phyloP scores from a whole-genome alignment of 1,284 basidiomycete species.

The Moesziomyces antarcticus region DNA sequence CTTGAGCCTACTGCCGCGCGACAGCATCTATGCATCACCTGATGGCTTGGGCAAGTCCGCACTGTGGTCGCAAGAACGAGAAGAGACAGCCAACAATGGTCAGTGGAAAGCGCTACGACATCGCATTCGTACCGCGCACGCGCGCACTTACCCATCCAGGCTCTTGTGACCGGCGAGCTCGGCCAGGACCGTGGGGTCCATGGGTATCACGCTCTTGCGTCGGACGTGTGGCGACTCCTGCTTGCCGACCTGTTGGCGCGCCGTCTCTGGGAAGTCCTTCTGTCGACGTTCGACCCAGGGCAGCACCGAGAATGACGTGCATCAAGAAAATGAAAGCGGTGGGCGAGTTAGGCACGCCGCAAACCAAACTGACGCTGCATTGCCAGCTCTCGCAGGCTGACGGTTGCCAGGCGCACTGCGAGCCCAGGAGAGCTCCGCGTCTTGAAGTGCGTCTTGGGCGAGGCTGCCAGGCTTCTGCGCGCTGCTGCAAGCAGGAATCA shows the following conservation, averaged over 20 bases:
- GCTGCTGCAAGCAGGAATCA: conserved; percentile 6
- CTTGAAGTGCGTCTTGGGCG: no score
- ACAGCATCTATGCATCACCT: conserved; percentile 27
- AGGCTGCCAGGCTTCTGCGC: no score
- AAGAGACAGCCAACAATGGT: not conserved
- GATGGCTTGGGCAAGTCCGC: conserved; percentile 30
- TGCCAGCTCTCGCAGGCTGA: not conserved
- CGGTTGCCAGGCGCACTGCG: not conserved
- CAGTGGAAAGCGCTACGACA: not conserved
- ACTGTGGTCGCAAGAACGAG: conserved; percentile 4
- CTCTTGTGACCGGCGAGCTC: conserved; percentile 68
- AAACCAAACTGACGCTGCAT: not conserved
- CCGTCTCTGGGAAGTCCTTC: conserved; percentile 55
- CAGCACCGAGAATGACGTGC: not conserved
- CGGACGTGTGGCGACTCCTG: conserved; percentile 56
- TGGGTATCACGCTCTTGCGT: conserved; percentile 68
- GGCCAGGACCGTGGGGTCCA: conserved; percentile 67
- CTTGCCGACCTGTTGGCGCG: conserved; percentile 46
- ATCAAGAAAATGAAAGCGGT: not conserved
- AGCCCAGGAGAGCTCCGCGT: no score
- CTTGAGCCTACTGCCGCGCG: not conserved
- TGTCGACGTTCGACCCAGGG: not conserved
- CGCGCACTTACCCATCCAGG: conserved; percentile 43
- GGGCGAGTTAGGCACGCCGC: not conserved
- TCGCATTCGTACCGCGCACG: no score